A percentile compares a stretch with the other conserved stretches of the same genome.
Conservation (phyloP, 176 grass and related monocot species). For the Aegilops speltoides region DNA sequence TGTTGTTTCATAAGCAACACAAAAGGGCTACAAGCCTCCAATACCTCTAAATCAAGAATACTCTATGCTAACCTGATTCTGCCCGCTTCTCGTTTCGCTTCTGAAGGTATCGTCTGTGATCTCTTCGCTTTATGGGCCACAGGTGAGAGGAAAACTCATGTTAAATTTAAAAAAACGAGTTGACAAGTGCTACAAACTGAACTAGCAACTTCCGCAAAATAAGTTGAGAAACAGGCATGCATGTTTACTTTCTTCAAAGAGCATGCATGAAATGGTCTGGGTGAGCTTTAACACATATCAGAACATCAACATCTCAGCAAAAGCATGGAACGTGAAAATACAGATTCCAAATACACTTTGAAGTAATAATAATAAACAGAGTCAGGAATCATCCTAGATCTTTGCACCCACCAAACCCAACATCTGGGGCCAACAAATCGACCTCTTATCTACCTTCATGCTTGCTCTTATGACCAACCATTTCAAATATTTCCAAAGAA, state of each 20-base stretch:
- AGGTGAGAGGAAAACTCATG: slow-evolving; percentile 1
- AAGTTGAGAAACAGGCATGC: neutral
- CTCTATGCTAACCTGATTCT: slow-evolving; percentile 54
- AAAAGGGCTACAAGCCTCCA: neutral
- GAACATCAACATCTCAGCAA: neutral
- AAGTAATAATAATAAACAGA: slow-evolving; percentile 20
- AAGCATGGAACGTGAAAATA: neutral
- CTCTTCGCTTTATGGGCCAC: slow-evolving; percentile 48
- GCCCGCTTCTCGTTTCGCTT: slow-evolving; percentile 56
- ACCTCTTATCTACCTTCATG: slow-evolving; percentile 14
- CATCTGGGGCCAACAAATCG: slow-evolving; percentile 15
- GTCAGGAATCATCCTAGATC: slow-evolving; percentile 24
- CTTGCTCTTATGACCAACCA: slow-evolving; percentile 18
- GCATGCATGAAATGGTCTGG: neutral
- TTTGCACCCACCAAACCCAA: slow-evolving; percentile 29
- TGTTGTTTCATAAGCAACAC: slow-evolving; percentile 21
- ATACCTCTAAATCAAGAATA: slow-evolving; percentile 5
- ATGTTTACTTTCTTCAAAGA: neutral
- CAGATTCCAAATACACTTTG: neutral
- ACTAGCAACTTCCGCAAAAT: neutral
- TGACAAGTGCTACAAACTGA: neutral
- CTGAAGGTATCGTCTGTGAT: slow-evolving; percentile 68
- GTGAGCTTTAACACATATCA: neutral
- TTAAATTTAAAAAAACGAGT: slow-evolving; percentile 4
- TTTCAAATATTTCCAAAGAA: slow-evolving; percentile 14